A percentile compares a stretch with the other conserved stretches of the same genome.
Evolutionary conservation across 2,329 filamentous ascomycete species (phyloP).

Genomic region (Coniella vitis): DNA sequence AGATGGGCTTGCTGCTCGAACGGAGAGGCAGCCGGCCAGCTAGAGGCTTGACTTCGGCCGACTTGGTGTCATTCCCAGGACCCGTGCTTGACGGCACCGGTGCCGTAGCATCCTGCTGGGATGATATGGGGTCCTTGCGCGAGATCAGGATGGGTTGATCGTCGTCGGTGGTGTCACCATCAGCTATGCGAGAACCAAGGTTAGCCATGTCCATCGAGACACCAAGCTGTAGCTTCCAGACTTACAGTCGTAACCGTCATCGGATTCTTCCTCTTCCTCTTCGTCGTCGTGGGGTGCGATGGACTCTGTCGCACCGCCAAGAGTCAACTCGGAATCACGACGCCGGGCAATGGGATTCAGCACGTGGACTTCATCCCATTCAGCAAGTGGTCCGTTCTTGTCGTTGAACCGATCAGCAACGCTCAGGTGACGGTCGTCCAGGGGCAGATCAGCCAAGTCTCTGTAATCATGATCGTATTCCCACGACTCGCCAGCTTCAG

Average conservation of each 20-base stretch:
- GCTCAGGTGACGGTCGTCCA: constrained; percentile 1
- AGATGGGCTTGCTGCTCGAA: constrained; percentile 50
- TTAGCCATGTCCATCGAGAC: constrained; percentile 28
- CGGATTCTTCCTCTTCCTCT: constrained; percentile 16
- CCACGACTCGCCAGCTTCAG: constrained; percentile 29
- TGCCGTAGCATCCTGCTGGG: background rate
- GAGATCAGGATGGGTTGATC: constrained; percentile 45
- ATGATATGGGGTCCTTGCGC: constrained; percentile 30
- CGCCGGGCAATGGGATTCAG: background rate
- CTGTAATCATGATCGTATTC: background rate
- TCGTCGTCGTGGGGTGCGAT: constrained; percentile 8
- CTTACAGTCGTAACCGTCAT: constrained; percentile 55
- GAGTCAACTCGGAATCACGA: background rate
- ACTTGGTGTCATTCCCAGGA: constrained; percentile 16
- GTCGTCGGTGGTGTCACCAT: constrained; percentile 57
- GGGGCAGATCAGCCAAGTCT: background rate
- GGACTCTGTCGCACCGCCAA: background rate
- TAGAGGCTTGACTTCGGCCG: background rate
- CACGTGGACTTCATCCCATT: background rate
- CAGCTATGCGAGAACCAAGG: constrained; percentile 33
- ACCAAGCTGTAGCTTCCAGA: constrained; percentile 23
- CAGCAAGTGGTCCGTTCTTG: background rate
- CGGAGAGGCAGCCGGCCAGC: constrained; percentile 27
- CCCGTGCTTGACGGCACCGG: constrained; percentile 40
- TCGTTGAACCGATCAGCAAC: background rate